phyloP scores from a whole-genome alignment of 164 flowering plant genomes.

The Vitis vinifera region DNA sequence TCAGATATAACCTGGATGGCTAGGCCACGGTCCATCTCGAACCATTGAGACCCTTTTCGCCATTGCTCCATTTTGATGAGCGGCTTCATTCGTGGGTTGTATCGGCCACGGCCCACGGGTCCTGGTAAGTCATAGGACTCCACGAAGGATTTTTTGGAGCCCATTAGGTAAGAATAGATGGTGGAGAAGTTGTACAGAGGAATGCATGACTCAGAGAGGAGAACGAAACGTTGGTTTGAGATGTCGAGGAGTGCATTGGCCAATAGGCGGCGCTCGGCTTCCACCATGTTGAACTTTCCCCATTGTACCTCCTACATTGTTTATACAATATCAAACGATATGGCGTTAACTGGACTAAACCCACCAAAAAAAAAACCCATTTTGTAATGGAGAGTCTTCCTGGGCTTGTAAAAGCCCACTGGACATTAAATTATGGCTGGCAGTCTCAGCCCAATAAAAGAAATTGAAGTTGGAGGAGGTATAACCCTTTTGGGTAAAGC shows the following conservation, averaged over 20 bases:
- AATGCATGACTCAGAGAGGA: slow-evolving; percentile 44
- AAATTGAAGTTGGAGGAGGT: too few relatives aligned
- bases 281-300: slow-evolving; percentile 34
- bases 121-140: slow-evolving; percentile 26
- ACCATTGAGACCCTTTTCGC: slow-evolving; percentile 46
- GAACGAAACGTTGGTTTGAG: slow-evolving; percentile 39
- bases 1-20: slow-evolving; percentile 28
- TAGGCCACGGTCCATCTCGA: slow-evolving; percentile 29
- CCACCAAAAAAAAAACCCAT: too few relatives aligned
- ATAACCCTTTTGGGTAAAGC: too few relatives aligned
- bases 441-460: too few relatives aligned
- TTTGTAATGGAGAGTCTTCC: too few relatives aligned
- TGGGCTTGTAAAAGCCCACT: too few relatives aligned
- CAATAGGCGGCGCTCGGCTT: slow-evolving; percentile 36
- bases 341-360: too few relatives aligned
- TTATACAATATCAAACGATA: too few relatives aligned
- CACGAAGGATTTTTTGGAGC: slow-evolving; percentile 19
- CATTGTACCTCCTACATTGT: slow-evolving; percentile 28
- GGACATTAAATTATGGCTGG: too few relatives aligned
- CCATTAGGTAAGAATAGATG: slow-evolving; percentile 27
- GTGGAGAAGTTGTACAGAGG: slow-evolving; percentile 42
- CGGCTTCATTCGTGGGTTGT: slow-evolving; percentile 24
- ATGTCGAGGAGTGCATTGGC: slow-evolving; percentile 40
- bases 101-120: slow-evolving; percentile 28
- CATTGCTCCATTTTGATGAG: slow-evolving; percentile 15